Evolutionary conservation across 2,329 filamentous ascomycete genomes (phyloP).

Genomic region (Trichoderma semiorbis): DNA sequence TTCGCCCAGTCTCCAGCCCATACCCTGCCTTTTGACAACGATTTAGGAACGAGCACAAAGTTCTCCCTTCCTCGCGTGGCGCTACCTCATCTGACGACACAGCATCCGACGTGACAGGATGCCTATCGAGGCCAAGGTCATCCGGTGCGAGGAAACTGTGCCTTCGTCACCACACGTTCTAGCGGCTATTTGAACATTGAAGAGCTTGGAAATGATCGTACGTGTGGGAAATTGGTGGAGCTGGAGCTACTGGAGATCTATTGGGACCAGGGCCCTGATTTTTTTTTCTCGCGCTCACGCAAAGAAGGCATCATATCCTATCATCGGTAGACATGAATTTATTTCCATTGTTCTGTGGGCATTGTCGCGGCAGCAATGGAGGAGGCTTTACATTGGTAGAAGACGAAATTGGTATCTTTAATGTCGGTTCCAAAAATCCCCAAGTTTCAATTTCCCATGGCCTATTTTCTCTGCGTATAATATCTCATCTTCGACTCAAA

Average conservation of each 20-base stretch:
- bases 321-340: not conserved
- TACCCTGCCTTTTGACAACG: not conserved
- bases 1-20: not conserved
- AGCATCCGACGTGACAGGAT: not conserved
- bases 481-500: not conserved
- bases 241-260: not conserved
- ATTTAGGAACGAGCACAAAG: not conserved
- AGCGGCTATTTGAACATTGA: not conserved
- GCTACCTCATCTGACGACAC: not conserved
- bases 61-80: not conserved
- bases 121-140: not conserved
- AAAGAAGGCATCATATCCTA: not conserved
- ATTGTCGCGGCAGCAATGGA: not conserved
- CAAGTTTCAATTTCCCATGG: no score
- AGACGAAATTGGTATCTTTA: not conserved
- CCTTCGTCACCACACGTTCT: not conserved
- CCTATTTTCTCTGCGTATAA: not conserved
- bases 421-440: not conserved
- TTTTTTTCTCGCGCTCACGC: not conserved
- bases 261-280: not conserved
- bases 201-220: not conserved
- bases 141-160: not conserved
- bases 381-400: not conserved
- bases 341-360: not conserved
- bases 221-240: no score